phyloP scores from a whole-genome alignment of 176 grass and related monocot genomes.

The Oryza glumipatula region DNA sequence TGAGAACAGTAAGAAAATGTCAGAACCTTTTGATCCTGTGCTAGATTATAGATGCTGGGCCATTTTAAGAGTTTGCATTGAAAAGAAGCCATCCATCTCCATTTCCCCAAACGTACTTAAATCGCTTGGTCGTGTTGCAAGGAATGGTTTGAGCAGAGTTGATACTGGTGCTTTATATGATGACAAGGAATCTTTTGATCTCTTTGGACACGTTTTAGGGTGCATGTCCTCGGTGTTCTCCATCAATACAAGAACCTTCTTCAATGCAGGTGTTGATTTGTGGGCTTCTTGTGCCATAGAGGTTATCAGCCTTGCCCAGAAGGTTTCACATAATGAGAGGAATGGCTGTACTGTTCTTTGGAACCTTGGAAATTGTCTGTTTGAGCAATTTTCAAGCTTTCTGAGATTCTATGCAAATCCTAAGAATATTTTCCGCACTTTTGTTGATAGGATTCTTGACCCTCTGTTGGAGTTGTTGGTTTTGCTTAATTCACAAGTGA shows the following conservation, averaged over 20 bases:
- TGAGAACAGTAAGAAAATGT: constrained; percentile 63
- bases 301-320: constrained; percentile 70
- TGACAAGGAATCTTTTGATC: constrained; percentile 49
- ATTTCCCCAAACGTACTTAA: constrained; percentile 77
- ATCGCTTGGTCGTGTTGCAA: constrained; percentile 65
- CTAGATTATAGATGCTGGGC: constrained; percentile 80
- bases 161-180: constrained; percentile 23
- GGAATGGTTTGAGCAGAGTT: constrained; percentile 58
- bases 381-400: constrained; percentile 79
- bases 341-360: constrained; percentile 47
- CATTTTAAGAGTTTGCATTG: constrained; percentile 68
- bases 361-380: constrained; percentile 62
- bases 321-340: constrained; percentile 54
- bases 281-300: constrained; percentile 76
- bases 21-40: constrained; percentile 63
- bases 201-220: constrained; percentile 63
- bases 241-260: constrained; percentile 83
- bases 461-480: constrained; percentile 79
- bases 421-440: constrained; percentile 85
- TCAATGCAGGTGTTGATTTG: constrained; percentile 73
- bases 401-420: constrained; percentile 84
- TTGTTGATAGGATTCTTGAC: constrained; percentile 77
- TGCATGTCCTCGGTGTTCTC: constrained; percentile 70
- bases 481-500: constrained; percentile 75
- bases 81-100: constrained; percentile 63